Evolutionary conservation across 2,329 filamentous ascomycete genomes (phyloP).

Genomic region (Plectosphaerella cucumerina): DNA sequence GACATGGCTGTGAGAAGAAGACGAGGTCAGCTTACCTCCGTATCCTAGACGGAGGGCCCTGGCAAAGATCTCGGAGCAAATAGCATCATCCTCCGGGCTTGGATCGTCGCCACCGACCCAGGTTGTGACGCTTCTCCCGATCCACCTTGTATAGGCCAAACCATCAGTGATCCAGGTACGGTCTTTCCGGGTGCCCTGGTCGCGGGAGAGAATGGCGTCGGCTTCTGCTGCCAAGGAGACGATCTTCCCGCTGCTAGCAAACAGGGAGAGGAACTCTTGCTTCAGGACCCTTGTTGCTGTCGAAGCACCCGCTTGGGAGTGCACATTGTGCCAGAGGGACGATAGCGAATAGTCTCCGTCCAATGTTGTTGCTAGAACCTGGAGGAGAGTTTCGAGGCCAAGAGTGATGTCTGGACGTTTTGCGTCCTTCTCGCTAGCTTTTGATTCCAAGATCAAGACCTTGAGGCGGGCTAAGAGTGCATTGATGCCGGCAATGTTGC

Average conservation of each 20-base stretch:
- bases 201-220: conserved; percentile 39
- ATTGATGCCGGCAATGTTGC: conserved; percentile 72
- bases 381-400: conserved; percentile 38
- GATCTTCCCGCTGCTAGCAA: conserved; percentile 43
- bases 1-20: not conserved
- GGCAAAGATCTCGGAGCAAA: conserved; percentile 44
- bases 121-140: conserved; percentile 58
- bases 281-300: conserved; percentile 29
- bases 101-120: conserved; percentile 30
- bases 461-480: conserved; percentile 69
- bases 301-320: conserved; percentile 3
- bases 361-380: conserved; percentile 39
- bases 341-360: conserved; percentile 28
- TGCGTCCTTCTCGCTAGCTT: conserved; percentile 27
- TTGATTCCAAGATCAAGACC: conserved; percentile 51
- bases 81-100: conserved; percentile 23
- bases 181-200: conserved; percentile 17
- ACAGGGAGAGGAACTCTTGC: conserved; percentile 39
- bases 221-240: conserved; percentile 52
- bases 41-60: conserved; percentile 70
- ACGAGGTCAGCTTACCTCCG: conserved; percentile 48
- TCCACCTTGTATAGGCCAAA: conserved; percentile 63
- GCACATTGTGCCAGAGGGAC: conserved; percentile 28
- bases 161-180: conserved; percentile 62
- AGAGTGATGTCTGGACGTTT: conserved; percentile 37